Conservation (phyloP, 1,284 basidiomycete species). For the Phlebopus sp. region DNA sequence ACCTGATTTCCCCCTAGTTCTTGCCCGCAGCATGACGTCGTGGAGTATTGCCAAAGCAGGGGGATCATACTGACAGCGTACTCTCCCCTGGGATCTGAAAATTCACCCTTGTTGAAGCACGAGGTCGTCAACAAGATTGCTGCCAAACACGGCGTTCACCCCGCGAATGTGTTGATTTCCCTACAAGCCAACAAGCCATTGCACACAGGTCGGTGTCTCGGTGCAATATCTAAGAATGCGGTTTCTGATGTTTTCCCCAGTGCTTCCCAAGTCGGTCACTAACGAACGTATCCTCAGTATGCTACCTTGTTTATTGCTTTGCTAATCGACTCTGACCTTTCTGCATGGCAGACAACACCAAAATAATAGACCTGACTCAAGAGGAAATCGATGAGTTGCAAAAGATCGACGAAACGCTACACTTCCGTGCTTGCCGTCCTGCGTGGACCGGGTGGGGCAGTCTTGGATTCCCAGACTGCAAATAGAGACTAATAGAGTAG, state of each 20-base stretch:
- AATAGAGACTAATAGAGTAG: constrained; percentile 19
- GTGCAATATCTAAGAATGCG: not conserved
- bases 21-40: constrained; percentile 61
- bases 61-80: constrained; percentile 73
- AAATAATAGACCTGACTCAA: constrained; percentile 52
- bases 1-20: constrained; percentile 38
- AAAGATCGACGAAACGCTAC: constrained; percentile 52
- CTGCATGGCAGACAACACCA: constrained; percentile 43
- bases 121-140: constrained; percentile 54
- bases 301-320: constrained; percentile 11
- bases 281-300: constrained; percentile 52
- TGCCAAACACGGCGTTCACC: constrained; percentile 48
- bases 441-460: constrained; percentile 60
- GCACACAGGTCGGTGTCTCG: constrained; percentile 43
- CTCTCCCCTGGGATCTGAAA: constrained; percentile 76
- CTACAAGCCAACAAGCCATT: constrained; percentile 62
- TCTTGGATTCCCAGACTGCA: constrained; percentile 62
- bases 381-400: constrained; percentile 57
- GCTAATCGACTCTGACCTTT: constrained; percentile 1
- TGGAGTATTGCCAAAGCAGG: constrained; percentile 57
- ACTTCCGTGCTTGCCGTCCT: constrained; percentile 63
- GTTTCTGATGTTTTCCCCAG: constrained; percentile 27
- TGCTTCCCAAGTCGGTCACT: constrained; percentile 64
- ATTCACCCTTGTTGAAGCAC: constrained; percentile 66
- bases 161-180: constrained; percentile 61